Conservation (phyloP, 164 flowering plant species). For the Echeveria elegans region DNA sequence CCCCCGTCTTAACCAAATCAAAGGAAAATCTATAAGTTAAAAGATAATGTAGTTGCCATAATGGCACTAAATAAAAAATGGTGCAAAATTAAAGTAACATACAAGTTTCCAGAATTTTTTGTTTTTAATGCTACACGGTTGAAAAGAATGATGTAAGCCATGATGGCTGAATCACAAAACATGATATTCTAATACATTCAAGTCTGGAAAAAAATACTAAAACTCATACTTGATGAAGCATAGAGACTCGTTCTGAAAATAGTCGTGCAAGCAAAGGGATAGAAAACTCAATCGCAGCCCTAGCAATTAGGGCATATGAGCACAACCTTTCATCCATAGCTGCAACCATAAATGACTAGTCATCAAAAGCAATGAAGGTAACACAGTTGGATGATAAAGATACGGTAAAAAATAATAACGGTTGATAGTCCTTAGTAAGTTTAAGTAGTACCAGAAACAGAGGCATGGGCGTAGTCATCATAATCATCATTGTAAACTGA, state of each 20-base stretch:
- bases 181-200: background rate
- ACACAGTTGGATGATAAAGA: background rate
- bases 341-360: conserved; percentile 22
- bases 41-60: background rate
- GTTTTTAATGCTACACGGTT: background rate
- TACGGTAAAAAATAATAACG: background rate
- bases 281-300: conserved; percentile 59
- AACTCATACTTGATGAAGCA: conserved; percentile 62
- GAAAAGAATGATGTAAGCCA: background rate
- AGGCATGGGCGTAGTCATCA: conserved; percentile 59
- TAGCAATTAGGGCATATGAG: conserved; percentile 94
- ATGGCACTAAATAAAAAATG: background rate
- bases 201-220: background rate
- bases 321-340: conserved; percentile 93
- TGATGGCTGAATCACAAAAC: background rate
- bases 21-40: background rate
- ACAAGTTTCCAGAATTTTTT: no score
- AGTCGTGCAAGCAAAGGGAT: conserved; percentile 52
- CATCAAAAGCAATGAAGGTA: background rate
- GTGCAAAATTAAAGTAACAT: background rate
- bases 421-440: background rate
- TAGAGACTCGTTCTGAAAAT: conserved; percentile 50
- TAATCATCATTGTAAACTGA: conserved; percentile 62
- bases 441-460: conserved; percentile 50
- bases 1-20: background rate